Base-by-base conservation (phyloP, 1,284 basidiomycete genomes). In the Agroathelia rolfsii region DNA sequence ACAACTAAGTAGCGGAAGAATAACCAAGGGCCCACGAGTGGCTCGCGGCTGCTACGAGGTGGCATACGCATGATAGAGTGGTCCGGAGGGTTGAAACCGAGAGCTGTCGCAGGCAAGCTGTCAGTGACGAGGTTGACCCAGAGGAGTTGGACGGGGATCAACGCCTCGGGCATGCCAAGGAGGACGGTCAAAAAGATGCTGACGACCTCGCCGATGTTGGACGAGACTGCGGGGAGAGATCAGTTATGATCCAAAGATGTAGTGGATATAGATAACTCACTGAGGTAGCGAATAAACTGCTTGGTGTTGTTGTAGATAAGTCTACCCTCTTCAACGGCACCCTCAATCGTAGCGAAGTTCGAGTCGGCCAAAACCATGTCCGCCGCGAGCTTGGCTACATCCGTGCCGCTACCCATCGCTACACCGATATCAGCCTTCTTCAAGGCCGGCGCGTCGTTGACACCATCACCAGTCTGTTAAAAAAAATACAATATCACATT, bases 241-340 rank as follows among this genome's bases (percentile, higher is more conserved):
- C 41, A 62, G 15, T 64, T 34, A 31, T 30, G 13, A 45, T 17
- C 34, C 17, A 24, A 24, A 14, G 8, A 33, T 13, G 11, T 18
- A 6, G 17, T 36, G 33, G 24, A 32, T 32, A 34, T 24, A 37
- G 37, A 33, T 15, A 9, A 67, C 78, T 29, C 47, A 84, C 80
- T 87, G 49, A 87, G 76, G 58, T 87, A 87, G 38, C 89, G 81
- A 56, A 94, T 93, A 55, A 98, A 98, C 53, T 94, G 89, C 62
- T 97, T 96, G 32, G 92, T 97, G 61, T 97, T 97, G 65, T 97
- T 96, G 62, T 96, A 98, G 53, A 98, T 98, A 35, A 89, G 69
- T 53, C 95, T 70, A 45, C 94, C 94, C 61, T 97, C 93, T 56
- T 97, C 92, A 24, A 99, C 92, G 3, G 94, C 94, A 40, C 80